These are phyloP conservation scores for Apiotrichum akiyoshidainum DNA, from an alignment of 1,284 basidiomycete species.

Conservation along the genomic window DNA sequence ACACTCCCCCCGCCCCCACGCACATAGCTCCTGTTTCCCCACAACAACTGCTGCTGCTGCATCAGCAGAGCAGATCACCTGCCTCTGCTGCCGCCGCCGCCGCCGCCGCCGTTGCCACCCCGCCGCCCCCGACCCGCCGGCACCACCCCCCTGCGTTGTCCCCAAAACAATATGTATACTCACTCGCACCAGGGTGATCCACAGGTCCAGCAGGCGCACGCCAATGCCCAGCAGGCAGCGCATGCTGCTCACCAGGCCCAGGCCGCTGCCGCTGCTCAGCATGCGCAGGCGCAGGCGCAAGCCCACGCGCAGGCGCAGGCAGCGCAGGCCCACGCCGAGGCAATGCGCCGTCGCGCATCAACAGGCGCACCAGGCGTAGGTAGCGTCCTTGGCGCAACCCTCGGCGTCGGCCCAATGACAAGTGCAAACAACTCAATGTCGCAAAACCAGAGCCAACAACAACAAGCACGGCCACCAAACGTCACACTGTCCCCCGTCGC, in stretches of 20 bases:
- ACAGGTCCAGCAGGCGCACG: background rate
- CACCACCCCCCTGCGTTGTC: no score
- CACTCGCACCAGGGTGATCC: background rate
- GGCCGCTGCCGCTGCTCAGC: background rate
- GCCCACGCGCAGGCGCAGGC: constrained; percentile 4
- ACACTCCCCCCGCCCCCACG: no score
- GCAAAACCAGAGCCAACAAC: background rate
- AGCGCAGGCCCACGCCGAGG: constrained; percentile 1
- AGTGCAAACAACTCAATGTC: background rate
- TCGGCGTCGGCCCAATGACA: background rate
- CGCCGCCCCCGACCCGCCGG: no score
- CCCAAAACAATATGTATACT: background rate
- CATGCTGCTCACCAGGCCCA: constrained; percentile 1
- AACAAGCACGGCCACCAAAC: background rate
- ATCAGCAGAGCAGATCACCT: no score
- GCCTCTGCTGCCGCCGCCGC: no score
- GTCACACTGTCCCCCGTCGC: background rate
- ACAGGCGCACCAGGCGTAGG: background rate
- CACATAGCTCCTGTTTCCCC: no score
- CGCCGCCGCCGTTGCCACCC: no score
- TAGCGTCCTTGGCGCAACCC: background rate
- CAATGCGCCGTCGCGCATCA: constrained; percentile 4
- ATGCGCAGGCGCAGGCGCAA: constrained; percentile 1
- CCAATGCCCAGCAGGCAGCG: background rate
- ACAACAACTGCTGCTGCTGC: no score